Base-by-base conservation (phyloP, 371 early-diverging fungal species). In the Mortierella sp. region DNA sequence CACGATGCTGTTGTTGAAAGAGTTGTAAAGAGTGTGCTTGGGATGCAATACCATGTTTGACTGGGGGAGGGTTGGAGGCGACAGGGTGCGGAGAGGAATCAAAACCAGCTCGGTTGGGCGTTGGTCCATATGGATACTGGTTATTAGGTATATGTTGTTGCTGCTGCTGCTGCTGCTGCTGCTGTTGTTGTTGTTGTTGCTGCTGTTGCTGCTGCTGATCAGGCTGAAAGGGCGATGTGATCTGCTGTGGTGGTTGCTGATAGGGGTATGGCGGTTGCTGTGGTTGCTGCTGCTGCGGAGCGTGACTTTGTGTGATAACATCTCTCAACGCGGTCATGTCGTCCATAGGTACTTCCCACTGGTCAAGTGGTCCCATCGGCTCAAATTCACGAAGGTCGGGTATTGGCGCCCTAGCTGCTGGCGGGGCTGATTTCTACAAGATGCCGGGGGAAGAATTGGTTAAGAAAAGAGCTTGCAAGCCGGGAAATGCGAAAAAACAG, bases 331-430 rank as follows among this genome's bases (percentile, higher is more conserved):
- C 70, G n/a, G 81, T 78, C 39, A 88, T 61, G 24, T 87, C 88
- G 18, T 81, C 82, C 57, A 86, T 87, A 16, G 86, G 86, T 19
- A 86, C 82, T 68, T 89, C 90, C 92, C 92, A 91, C 8, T 90
- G 92, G 79, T 90, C 90, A 26, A 87, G 87, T 3, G 92, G 90
- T 26, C 90, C 86, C 18, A 88, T 66, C 28, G 88, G 90, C 59
- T 91, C 92, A 65, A 91, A 91, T 58, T 87, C 86, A 23, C 82
- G 81, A 67, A 82, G 89, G 68, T 91, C 85, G 34, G 34, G 4
- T 34, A 34, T 34, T 34, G 57, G 65, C 24, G 60, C 56, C 54
- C 38, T 64, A 49, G 74, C 64, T 9, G 68, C 14, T 8, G 74
- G 61, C 28, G 60, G 16, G 1, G 54, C 27, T 1, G 70, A 58